phyloP scores from a whole-genome alignment of 306 rosid species.

The Calophaca sinica region DNA sequence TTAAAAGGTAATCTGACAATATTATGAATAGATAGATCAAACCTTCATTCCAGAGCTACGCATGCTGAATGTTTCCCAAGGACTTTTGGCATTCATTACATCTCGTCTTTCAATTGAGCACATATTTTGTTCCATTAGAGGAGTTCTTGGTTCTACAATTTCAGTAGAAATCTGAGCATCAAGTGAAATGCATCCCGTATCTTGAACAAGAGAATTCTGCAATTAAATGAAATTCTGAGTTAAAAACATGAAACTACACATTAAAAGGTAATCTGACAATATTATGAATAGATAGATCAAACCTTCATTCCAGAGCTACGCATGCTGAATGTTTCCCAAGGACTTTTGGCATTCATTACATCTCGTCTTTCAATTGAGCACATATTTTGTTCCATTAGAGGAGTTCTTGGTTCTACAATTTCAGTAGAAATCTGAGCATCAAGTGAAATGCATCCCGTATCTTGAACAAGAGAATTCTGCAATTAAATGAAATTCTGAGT shows the following conservation, averaged over 20 bases:
- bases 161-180: conserved; percentile 46
- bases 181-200: conserved; percentile 44
- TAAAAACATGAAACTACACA: conserved; percentile 20
- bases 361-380: conserved; percentile 48
- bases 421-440: conserved; percentile 46
- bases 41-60: conserved; percentile 79
- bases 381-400: conserved; percentile 47
- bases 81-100: conserved; percentile 56
- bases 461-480: conserved; percentile 68
- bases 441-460: conserved; percentile 44
- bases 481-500: conserved; percentile 27
- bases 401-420: conserved; percentile 70
- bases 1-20: not conserved
- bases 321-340: conserved; percentile 69
- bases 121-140: conserved; percentile 47
- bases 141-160: conserved; percentile 70
- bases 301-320: conserved; percentile 79
- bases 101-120: conserved; percentile 48
- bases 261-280: not conserved
- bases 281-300: conserved; percentile 26
- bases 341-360: conserved; percentile 56
- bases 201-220: conserved; percentile 68
- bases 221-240: conserved; percentile 27
- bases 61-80: conserved; percentile 69
- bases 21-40: conserved; percentile 26